Evolutionary conservation across 2,329 filamentous ascomycete genomes (phyloP), one percentile per base, ranked within the genome.

Genomic region (Monosporascus sp.): DNA sequence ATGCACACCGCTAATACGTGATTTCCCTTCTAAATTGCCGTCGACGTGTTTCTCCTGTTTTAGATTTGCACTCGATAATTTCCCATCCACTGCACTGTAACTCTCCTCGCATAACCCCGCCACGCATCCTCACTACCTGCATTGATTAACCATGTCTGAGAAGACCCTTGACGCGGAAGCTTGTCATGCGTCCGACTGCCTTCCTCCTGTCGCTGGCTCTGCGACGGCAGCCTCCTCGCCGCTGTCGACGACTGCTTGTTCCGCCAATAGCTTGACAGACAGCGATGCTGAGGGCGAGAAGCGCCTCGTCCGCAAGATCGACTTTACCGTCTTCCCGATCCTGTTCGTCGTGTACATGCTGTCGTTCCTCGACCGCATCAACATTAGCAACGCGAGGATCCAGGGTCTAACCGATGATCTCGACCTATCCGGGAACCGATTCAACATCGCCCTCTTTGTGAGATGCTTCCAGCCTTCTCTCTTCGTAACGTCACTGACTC

Each of bases 311-410:
- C 60, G 60, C 55, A 77, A 76, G 65, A 67, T 75, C 35, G 74
- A 77, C 56, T 56, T 72, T 3, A 64, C 65, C 53, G 65, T 76
- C 51, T 72, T 68, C 45, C 74, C 74, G 2, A 65, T 72, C 31
- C 65, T 76, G 20, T 74, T 72, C 49, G 43, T 75, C 50, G 65
- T 75, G 47, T 74, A 73, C 57, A 65, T 71, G 54, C 66, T 75
- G 63, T 72, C 72, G 7, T 75, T 74, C 52, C 61, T 76, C 20
- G 74, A 76, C 47, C 70, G 74, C 36, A 73, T 70, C 69, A 76
- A 77, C 57, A 76, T 77, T 52, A 72, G 73, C 64, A 78, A 79
- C 64, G 74, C 75, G 8, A 65, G 68, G 48, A 75, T 78, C 51
- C 67, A 74, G 57, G 71, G 75, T 39, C 65, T 80, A 56, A 62